These are phyloP conservation scores for Singerocomus inundabilis DNA, from an alignment of 1,284 basidiomycete genomes.

Conservation along the genomic window DNA sequence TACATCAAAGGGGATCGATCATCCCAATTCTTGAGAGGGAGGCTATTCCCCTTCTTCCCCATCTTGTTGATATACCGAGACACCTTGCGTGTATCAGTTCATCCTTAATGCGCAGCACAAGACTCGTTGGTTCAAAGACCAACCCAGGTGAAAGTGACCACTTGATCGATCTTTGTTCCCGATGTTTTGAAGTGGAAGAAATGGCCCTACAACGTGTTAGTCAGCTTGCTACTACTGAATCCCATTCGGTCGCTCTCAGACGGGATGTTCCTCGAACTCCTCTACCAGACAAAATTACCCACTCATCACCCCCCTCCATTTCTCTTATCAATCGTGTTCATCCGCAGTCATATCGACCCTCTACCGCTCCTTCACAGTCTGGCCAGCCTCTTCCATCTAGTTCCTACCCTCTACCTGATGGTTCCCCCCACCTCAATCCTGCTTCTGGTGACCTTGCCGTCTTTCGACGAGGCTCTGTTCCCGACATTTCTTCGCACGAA, in stretches of 20 bases:
- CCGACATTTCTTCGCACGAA: slow-evolving; percentile 23
- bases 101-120: slow-evolving; percentile 63
- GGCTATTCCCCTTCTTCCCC: slow-evolving; percentile 65
- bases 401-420: slow-evolving; percentile 1
- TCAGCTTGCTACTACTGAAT: slow-evolving; percentile 19
- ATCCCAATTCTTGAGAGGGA: slow-evolving; percentile 63
- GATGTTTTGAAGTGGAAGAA: slow-evolving; percentile 33
- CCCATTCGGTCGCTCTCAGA: slow-evolving; percentile 11
- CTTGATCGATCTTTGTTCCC: slow-evolving; percentile 29
- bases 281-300: background rate
- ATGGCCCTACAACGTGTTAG: slow-evolving; percentile 28
- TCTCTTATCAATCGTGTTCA: slow-evolving; percentile 17
- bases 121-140: slow-evolving; percentile 36
- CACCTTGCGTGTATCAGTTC: slow-evolving; percentile 72
- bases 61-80: slow-evolving; percentile 67
- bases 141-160: slow-evolving; percentile 30
- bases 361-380: slow-evolving; percentile 12
- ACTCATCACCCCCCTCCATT: slow-evolving; percentile 21
- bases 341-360: slow-evolving; percentile 13
- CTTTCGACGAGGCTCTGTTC: slow-evolving; percentile 33
- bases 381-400: slow-evolving; percentile 2
- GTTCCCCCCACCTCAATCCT: background rate
- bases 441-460: slow-evolving; percentile 5
- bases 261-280: slow-evolving; percentile 19
- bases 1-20: slow-evolving; percentile 51